These are phyloP conservation scores for Collariella sp. DNA, from an alignment of 495 filamentous ascomycete genomes.

Conservation along the genomic window DNA sequence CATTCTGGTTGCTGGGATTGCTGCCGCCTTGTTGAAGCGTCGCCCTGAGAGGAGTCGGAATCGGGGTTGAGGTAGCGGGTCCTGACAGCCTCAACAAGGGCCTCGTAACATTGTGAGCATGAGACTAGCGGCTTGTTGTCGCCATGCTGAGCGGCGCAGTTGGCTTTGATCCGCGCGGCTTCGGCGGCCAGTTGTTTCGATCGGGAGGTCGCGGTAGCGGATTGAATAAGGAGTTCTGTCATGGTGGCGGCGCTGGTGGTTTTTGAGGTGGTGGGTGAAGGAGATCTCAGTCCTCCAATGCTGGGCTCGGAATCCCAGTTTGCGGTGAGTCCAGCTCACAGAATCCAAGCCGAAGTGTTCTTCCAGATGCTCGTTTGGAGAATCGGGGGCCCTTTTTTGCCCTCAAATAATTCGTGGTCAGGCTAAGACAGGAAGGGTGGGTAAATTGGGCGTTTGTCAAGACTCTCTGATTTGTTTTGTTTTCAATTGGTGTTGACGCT, in stretches of 20 bases:
- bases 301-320: background rate
- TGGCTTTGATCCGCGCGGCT: slow-evolving; percentile 9
- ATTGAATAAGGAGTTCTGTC: slow-evolving; percentile 20
- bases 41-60: slow-evolving; percentile 2
- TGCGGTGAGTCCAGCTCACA: background rate
- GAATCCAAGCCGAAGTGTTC: background rate
- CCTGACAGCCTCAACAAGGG: slow-evolving; percentile 30
- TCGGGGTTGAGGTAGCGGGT: slow-evolving; percentile 23
- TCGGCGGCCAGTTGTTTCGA: slow-evolving; percentile 12
- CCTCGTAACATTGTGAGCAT: slow-evolving; percentile 32
- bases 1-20: slow-evolving; percentile 26
- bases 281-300: background rate
- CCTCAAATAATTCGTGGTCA: too few relatives aligned
- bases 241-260: background rate
- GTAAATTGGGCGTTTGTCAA: too few relatives aligned
- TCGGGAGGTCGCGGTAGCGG: slow-evolving; percentile 15
- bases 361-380: background rate
- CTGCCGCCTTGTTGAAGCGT: background rate
- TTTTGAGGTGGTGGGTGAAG: background rate
- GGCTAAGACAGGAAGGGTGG: too few relatives aligned
- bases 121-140: slow-evolving; percentile 21
- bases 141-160: slow-evolving; percentile 22
- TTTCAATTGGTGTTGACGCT: too few relatives aligned
- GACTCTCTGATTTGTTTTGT: too few relatives aligned
- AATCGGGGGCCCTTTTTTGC: background rate